Evolutionary conservation across 108 stramenopile genomes (phyloP).

Genomic region (Pinguiococcus pyrenoidosus): DNA sequence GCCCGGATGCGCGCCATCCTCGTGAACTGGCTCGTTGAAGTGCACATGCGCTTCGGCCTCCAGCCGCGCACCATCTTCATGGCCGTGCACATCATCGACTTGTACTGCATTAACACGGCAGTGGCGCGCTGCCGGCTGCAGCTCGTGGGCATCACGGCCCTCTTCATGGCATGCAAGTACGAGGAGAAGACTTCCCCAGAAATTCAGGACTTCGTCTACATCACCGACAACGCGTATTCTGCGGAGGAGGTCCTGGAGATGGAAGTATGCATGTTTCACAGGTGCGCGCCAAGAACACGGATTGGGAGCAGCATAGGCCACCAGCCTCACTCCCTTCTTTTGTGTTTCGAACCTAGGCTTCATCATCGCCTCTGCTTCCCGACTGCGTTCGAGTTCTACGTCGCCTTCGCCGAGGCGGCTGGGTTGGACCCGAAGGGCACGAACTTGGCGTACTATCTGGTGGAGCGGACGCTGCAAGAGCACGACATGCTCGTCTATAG

Average conservation of each 20-base stretch:
- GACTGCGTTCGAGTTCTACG: neutral
- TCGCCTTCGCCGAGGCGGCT: slow-evolving; percentile 7
- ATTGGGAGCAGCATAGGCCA: too few species aligned
- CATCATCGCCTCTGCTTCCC: neutral
- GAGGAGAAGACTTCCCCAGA: slow-evolving; percentile 36
- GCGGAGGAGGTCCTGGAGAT: slow-evolving; percentile 29
- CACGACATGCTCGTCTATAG: slow-evolving; percentile 23
- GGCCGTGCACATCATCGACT: slow-evolving; percentile 36
- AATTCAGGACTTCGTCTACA: slow-evolving; percentile 34
- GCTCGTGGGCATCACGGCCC: slow-evolving; percentile 31
- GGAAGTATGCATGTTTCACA: slow-evolving; percentile 23
- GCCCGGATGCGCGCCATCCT: slow-evolving; percentile 37
- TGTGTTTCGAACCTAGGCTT: neutral
- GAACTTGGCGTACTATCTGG: slow-evolving; percentile 25
- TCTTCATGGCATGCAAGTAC: slow-evolving; percentile 42
- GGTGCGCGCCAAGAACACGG: slow-evolving; percentile 20
- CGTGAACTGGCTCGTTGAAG: slow-evolving; percentile 42
- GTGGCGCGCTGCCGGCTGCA: slow-evolving; percentile 30
- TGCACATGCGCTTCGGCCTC: slow-evolving; percentile 37
- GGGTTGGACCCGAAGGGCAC: neutral
- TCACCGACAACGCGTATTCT: slow-evolving; percentile 36
- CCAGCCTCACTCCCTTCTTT: too few species aligned
- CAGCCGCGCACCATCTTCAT: slow-evolving; percentile 33
- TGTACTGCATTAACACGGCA: slow-evolving; percentile 8
- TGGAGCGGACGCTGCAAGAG: slow-evolving; percentile 27